A percentile compares a stretch with the other conserved stretches of the same genome.
These are phyloP conservation scores for Laetiporus sulphureus DNA, from an alignment of 1,284 basidiomycete species.

Conservation along the genomic window DNA sequence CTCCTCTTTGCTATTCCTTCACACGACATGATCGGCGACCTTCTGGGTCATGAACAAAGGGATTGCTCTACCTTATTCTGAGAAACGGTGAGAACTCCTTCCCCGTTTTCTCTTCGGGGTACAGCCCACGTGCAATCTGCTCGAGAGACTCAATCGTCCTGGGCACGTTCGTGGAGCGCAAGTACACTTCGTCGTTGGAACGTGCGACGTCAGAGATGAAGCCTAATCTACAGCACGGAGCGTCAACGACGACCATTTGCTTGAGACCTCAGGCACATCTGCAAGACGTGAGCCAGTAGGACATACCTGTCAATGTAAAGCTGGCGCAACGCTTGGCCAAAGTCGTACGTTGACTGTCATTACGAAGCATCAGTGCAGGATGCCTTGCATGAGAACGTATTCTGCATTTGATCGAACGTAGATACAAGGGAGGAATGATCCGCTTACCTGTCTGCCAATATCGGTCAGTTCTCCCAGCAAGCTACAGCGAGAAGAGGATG, in stretches of 20 bases:
- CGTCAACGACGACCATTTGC: background rate
- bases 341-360: slow-evolving; percentile 57
- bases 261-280: background rate
- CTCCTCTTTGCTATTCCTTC: slow-evolving; percentile 65
- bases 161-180: slow-evolving; percentile 69
- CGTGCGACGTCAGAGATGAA: slow-evolving; percentile 54
- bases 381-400: slow-evolving; percentile 1
- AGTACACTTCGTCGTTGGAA: slow-evolving; percentile 50
- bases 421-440: background rate
- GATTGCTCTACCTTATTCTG: slow-evolving; percentile 54
- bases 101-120: slow-evolving; percentile 47
- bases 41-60: no score
- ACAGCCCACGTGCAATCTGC: slow-evolving; percentile 67
- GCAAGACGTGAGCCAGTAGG: background rate
- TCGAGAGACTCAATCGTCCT: slow-evolving; percentile 76
- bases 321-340: slow-evolving; percentile 53
- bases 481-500: slow-evolving; percentile 32
- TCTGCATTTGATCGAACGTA: slow-evolving; percentile 5
- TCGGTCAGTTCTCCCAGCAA: slow-evolving; percentile 79
- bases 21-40: no score
- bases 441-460: slow-evolving; percentile 55
- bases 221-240: slow-evolving; percentile 38
- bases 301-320: slow-evolving; percentile 65
- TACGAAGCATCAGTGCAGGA: background rate
- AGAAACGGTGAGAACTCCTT: slow-evolving; percentile 42